Conservation (phyloP, 169 alveolate genomes). For the Sarcocystis neurona region DNA sequence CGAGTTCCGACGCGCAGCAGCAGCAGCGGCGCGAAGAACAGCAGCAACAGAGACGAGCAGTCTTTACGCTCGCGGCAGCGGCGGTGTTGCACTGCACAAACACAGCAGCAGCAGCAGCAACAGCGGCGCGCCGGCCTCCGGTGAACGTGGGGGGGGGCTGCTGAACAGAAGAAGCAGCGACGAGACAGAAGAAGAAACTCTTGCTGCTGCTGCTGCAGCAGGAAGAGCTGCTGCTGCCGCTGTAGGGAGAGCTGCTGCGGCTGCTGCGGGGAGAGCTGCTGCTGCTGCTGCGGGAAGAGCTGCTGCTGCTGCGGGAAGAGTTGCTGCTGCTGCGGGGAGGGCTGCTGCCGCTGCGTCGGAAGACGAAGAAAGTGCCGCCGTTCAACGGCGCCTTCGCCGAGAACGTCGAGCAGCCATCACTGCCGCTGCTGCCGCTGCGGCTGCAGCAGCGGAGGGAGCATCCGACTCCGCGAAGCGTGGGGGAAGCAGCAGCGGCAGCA, state of each 20-base stretch:
- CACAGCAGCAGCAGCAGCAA: not conserved
- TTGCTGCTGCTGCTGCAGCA: too few relatives aligned
- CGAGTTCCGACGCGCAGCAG: conserved; percentile 3
- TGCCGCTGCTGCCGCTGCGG: conserved; percentile 6
- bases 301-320: not conserved
- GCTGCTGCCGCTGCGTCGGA: not conserved
- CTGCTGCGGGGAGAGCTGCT: not conserved
- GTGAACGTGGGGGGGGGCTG: too few relatives aligned
- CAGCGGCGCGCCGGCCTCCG: too few relatives aligned
- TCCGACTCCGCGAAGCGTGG: not conserved
- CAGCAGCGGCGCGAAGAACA: conserved; percentile 56
- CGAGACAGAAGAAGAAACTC: too few relatives aligned
- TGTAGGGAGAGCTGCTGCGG: too few relatives aligned
- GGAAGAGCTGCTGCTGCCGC: too few relatives aligned
- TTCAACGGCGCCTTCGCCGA: conserved; percentile 3
- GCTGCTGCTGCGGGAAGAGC: not conserved
- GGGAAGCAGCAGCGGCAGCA: not conserved
- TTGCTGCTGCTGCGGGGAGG: not conserved
- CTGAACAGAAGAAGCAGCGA: too few relatives aligned
- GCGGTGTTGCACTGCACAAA: conserved; percentile 9
- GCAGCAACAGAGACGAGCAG: not conserved
- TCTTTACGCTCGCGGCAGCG: not conserved
- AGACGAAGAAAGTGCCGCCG: conserved; percentile 6
- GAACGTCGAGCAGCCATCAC: not conserved
- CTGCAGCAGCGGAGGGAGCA: not conserved